Conservation (phyloP, 2,329 filamentous ascomycete genomes). For the Diplodia corticola region DNA sequence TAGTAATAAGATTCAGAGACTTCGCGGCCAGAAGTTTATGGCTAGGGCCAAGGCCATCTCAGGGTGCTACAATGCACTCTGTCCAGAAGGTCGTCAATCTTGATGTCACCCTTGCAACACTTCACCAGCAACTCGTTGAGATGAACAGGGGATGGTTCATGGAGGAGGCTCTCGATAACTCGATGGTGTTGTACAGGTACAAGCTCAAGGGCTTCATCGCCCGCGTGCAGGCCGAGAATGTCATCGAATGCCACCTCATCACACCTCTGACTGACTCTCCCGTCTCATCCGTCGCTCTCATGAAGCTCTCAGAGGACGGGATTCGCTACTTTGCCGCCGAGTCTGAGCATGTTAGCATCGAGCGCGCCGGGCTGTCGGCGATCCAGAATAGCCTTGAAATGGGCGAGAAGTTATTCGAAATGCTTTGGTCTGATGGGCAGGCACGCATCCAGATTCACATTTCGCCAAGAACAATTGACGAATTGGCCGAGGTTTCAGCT, state of each 20-base stretch:
- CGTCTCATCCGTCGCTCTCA: constrained; percentile 35
- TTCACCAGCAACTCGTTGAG: constrained; percentile 24
- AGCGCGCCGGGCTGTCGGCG: constrained; percentile 33
- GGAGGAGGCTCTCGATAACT: constrained; percentile 39
- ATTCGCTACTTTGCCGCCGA: constrained; percentile 39
- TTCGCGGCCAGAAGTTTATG: constrained; percentile 31
- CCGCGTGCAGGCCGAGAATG: constrained; percentile 37
- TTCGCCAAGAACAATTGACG: too few relatives aligned
- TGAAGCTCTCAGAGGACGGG: constrained; percentile 37
- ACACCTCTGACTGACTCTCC: constrained; percentile 32
- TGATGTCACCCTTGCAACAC: not conserved
- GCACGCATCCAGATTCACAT: not conserved
- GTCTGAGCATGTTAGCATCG: constrained; percentile 30
- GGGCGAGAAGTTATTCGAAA: constrained; percentile 36
- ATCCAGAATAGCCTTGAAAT: constrained; percentile 38
- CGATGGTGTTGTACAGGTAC: constrained; percentile 42
- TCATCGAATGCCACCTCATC: constrained; percentile 43
- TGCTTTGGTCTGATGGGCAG: constrained; percentile 24
- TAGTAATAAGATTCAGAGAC: constrained; percentile 33
- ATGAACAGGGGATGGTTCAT: constrained; percentile 39
- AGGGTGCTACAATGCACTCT: not conserved
- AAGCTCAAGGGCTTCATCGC: constrained; percentile 41
- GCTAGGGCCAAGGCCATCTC: constrained; percentile 28
- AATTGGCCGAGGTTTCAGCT: not conserved
- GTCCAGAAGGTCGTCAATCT: not conserved